Conservation (phyloP, 768 basidiomycete genomes). For the Hericium coralloides region DNA sequence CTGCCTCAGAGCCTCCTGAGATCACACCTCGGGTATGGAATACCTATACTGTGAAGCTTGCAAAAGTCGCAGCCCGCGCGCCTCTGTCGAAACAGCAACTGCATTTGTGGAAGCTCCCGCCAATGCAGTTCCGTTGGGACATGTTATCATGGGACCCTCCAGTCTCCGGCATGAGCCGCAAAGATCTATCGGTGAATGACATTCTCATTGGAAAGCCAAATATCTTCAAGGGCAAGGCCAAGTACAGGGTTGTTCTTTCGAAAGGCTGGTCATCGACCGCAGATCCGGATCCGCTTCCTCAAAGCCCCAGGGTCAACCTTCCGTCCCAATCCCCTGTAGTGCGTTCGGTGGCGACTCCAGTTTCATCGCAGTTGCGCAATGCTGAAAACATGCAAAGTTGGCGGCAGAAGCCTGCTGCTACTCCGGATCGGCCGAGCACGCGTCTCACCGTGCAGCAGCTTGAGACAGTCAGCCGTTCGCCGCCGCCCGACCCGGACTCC, state of each 20-base stretch:
- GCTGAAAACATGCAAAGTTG: not conserved
- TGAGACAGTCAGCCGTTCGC: conserved; percentile 57
- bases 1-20: not conserved
- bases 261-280: conserved; percentile 3
- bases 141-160: conserved; percentile 67
- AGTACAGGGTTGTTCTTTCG: conserved; percentile 31
- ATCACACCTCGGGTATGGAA: not conserved
- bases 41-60: conserved; percentile 21
- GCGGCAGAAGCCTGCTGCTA: conserved; percentile 31
- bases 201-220: conserved; percentile 46
- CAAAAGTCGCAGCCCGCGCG: conserved; percentile 27
- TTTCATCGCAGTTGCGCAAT: not conserved
- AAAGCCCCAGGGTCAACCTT: conserved; percentile 30
- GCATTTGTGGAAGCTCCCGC: conserved; percentile 30
- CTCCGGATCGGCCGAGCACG: conserved; percentile 12
- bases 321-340: conserved; percentile 20
- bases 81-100: conserved; percentile 41
- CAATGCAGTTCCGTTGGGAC: conserved; percentile 43
- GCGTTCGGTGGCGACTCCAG: not conserved
- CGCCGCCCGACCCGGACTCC: conserved; percentile 44
- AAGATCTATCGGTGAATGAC: conserved; percentile 57
- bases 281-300: not conserved
- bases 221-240: conserved; percentile 23
- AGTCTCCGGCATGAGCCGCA: conserved; percentile 50
- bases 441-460: conserved; percentile 23